Percentiles rank a stretch among this genome's conserved stretches.
phyloP scores from a whole-genome alignment of 2,329 filamentous ascomycete species.

The Fusarium keratoplasticum region DNA sequence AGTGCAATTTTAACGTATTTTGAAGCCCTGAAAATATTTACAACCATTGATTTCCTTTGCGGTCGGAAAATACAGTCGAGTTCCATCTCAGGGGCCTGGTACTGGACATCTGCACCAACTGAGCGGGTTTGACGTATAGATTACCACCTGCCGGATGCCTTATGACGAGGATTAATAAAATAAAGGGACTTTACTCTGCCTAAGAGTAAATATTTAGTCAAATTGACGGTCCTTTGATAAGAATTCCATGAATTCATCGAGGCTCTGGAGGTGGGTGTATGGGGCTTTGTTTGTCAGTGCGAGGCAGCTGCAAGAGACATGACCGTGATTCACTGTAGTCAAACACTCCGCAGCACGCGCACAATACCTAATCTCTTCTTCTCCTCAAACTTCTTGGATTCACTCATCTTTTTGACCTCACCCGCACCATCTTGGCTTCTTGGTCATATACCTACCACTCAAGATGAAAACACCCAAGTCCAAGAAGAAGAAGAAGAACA shows the following conservation, averaged over 20 bases:
- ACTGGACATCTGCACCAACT: not conserved
- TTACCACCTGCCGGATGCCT: not conserved
- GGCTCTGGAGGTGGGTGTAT: not conserved
- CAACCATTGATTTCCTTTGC: not conserved
- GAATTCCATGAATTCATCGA: not conserved
- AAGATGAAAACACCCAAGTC: conserved; percentile 1
- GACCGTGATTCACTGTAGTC: not conserved
- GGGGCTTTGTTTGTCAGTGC: not conserved
- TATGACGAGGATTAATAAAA: not conserved
- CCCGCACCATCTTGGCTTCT: not conserved
- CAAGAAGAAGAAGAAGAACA: conserved; percentile 4
- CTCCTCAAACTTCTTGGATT: not conserved
- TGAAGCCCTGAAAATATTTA: not conserved
- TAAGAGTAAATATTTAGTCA: not conserved
- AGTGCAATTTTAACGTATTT: not conserved
- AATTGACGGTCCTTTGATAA: not conserved
- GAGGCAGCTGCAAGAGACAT: not conserved
- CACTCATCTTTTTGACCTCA: not conserved
- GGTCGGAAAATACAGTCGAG: not conserved
- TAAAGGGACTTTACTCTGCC: not conserved
- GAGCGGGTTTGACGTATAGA: not conserved
- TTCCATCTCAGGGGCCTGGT: not conserved
- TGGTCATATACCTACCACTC: not conserved
- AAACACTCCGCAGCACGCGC: not conserved
- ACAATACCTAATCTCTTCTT: not conserved